phyloP scores from a whole-genome alignment of 1,284 basidiomycete species.

The Leccinum huronense region DNA sequence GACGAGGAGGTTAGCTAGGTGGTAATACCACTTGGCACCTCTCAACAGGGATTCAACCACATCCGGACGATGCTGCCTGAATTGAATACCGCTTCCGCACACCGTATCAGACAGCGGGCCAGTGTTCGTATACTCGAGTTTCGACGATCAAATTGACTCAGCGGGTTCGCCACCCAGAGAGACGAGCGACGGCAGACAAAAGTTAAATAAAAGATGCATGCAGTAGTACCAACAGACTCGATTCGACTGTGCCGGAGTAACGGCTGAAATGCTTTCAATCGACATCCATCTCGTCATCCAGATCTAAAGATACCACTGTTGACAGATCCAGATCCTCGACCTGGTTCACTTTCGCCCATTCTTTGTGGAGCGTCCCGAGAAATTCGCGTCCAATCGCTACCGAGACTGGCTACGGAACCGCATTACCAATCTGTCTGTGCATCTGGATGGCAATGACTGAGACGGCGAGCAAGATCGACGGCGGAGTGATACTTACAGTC shows the following conservation, averaged over 20 bases:
- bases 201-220: background rate
- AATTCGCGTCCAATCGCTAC: conserved; percentile 63
- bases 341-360: conserved; percentile 42
- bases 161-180: background rate
- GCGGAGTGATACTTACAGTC: conserved; percentile 46
- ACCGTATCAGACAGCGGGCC: background rate
- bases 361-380: conserved; percentile 45
- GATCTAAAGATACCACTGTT: conserved; percentile 14
- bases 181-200: background rate
- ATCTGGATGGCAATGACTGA: conserved; percentile 43
- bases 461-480: background rate
- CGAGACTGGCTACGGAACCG: conserved; percentile 63
- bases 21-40: background rate
- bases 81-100: background rate
- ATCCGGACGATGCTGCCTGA: background rate
- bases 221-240: background rate
- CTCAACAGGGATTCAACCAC: background rate
- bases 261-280: conserved; percentile 21
- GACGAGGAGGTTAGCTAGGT: conserved; percentile 1
- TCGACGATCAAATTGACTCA: background rate
- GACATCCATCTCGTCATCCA: conserved; percentile 28
- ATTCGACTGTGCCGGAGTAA: background rate
- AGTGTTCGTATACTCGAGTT: background rate
- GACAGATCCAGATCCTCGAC: conserved; percentile 5
- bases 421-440: conserved; percentile 76